A percentile compares a stretch with the other conserved stretches of the same genome.
Evolutionary conservation across 2,329 filamentous ascomycete species (phyloP).

Genomic region (Xylaria sp.): DNA sequence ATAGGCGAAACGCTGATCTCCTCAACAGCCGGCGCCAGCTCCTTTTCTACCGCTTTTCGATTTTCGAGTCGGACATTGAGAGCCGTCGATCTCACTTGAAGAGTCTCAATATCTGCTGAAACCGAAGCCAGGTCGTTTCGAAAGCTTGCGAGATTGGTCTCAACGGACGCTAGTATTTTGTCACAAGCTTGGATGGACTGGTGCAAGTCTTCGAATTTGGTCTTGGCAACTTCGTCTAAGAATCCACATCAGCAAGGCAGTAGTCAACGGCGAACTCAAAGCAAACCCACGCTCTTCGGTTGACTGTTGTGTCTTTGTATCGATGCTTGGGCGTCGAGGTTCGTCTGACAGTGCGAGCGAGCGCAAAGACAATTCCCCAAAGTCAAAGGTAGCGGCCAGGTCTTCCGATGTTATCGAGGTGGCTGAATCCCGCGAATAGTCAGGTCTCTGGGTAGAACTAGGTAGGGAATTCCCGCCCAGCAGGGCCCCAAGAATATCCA

Average conservation of each 20-base stretch:
- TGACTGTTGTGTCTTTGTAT: constrained; percentile 67
- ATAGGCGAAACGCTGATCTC: constrained; percentile 89
- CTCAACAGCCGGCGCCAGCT: constrained; percentile 88
- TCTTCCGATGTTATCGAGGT: constrained; percentile 59
- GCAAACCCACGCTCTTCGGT: constrained; percentile 76
- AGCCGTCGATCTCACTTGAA: constrained; percentile 86
- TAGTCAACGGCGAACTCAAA: constrained; percentile 31
- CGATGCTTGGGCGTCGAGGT: constrained; percentile 40
- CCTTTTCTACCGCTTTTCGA: constrained; percentile 86
- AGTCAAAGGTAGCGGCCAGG: constrained; percentile 77
- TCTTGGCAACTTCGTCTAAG: constrained; percentile 80
- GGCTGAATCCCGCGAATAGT: constrained; percentile 25
- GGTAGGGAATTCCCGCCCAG: constrained; percentile 47
- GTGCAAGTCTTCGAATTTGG: constrained; percentile 90
- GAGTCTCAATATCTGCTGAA: constrained; percentile 92
- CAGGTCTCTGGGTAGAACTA: constrained; percentile 16
- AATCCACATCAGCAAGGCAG: constrained; percentile 39
- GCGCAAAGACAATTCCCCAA: constrained; percentile 79
- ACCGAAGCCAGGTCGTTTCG: constrained; percentile 92
- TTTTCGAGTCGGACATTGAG: constrained; percentile 89
- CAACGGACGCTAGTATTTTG: constrained; percentile 91
- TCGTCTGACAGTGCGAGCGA: constrained; percentile 68
- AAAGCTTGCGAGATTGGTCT: constrained; percentile 91
- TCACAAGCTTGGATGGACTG: constrained; percentile 90
- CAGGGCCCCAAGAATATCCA: constrained; percentile 72